Conservation (phyloP, 192 early-diverging fungal species). For the Rhizoclosmatium sp. region DNA sequence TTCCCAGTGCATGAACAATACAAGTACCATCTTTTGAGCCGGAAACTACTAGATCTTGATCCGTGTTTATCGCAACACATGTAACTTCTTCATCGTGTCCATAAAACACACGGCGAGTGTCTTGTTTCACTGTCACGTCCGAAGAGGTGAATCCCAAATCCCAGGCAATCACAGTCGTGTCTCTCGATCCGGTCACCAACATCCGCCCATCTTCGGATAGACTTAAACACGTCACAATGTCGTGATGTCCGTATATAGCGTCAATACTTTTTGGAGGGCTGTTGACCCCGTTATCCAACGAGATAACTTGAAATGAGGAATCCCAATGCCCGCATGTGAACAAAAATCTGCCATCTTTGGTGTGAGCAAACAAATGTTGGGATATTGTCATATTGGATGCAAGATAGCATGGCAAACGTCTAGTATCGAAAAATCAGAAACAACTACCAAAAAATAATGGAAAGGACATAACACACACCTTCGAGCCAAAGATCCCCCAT, state of each 20-base stretch:
- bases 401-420: constrained; percentile 40
- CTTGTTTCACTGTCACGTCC: constrained; percentile 27
- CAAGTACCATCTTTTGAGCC: constrained; percentile 59
- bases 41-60: constrained; percentile 53
- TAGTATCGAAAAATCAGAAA: not conserved
- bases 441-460: not conserved
- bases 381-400: constrained; percentile 32
- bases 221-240: constrained; percentile 52
- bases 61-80: constrained; percentile 44
- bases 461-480: constrained; percentile 16
- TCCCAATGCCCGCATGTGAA: constrained; percentile 56
- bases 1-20: constrained; percentile 52
- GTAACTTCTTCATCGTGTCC: constrained; percentile 56
- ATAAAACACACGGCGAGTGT: constrained; percentile 44
- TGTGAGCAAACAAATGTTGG: constrained; percentile 38
- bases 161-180: constrained; percentile 57
- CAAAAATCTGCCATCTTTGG: constrained; percentile 43
- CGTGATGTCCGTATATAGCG: constrained; percentile 51
- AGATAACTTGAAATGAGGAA: constrained; percentile 45
- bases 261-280: constrained; percentile 37
- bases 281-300: constrained; percentile 36
- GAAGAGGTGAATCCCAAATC: constrained; percentile 22
- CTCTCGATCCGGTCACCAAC: constrained; percentile 52
- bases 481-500: constrained; percentile 28
- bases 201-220: constrained; percentile 47